phyloP scores from a whole-genome alignment of 305 asterid species.

The Solanum hybrid region DNA sequence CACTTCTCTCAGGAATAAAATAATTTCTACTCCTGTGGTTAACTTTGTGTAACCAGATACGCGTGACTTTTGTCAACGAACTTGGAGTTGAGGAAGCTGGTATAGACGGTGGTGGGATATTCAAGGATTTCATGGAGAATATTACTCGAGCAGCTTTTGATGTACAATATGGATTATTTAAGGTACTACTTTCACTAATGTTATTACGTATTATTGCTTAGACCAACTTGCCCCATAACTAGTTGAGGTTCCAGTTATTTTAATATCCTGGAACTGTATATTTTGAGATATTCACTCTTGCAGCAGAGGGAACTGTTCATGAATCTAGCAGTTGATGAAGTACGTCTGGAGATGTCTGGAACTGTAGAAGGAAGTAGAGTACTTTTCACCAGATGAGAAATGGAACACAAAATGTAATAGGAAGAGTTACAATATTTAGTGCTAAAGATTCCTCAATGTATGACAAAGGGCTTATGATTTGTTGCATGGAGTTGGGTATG shows the following conservation, averaged over 20 bases:
- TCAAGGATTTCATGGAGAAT: constrained; percentile 98
- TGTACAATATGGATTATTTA: constrained; percentile 92
- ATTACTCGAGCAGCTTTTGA: constrained; percentile 87
- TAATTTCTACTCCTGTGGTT: constrained; percentile 13
- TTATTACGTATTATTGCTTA: neutral
- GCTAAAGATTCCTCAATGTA: neutral
- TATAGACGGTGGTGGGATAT: constrained; percentile 99
- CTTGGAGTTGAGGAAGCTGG: constrained; percentile 99
- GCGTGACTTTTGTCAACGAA: constrained; percentile 79
- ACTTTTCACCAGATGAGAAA: neutral
- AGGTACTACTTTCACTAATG: constrained; percentile 40
- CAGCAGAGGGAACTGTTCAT: neutral
- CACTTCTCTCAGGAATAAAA: neutral
- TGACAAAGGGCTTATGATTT: neutral
- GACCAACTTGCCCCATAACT: neutral
- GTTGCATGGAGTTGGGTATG: neutral
- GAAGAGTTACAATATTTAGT: neutral
- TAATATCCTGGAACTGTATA: neutral
- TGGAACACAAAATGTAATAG: neutral
- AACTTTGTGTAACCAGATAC: constrained; percentile 46
- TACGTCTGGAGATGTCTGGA: neutral
- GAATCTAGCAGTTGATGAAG: neutral
- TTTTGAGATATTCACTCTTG: neutral
- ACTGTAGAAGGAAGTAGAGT: constrained; percentile 3
- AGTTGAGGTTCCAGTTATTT: neutral